These are phyloP conservation scores for Myxozyma monticola DNA, from an alignment of 805 yeast species.

Conservation along the genomic window DNA sequence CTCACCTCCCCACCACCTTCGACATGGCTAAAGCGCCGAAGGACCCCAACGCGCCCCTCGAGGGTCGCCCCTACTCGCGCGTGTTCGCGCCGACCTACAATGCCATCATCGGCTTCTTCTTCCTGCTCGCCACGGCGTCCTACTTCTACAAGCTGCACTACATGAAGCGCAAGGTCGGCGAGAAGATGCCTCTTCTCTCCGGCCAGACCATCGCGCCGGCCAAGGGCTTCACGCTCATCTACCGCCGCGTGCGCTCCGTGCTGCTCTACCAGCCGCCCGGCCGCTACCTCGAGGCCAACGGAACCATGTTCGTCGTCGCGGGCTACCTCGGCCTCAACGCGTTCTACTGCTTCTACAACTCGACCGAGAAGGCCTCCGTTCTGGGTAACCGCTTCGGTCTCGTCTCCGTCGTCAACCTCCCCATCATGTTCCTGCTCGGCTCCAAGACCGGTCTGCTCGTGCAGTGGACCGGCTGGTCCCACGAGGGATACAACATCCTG, in stretches of 20 bases:
- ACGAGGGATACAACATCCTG: constrained; percentile 30
- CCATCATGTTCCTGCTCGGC: constrained; percentile 32
- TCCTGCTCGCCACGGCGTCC: constrained; percentile 22
- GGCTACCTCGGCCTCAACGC: constrained; percentile 27
- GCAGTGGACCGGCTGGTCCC: constrained; percentile 33
- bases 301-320: constrained; percentile 29
- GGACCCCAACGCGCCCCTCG: constrained; percentile 23
- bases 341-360: constrained; percentile 29
- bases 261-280: constrained; percentile 31
- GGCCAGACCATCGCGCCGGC: constrained; percentile 26
- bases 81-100: constrained; percentile 30
- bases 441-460: constrained; percentile 32
- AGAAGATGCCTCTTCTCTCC: constrained; percentile 28
- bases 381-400: constrained; percentile 31
- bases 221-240: constrained; percentile 12
- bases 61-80: constrained; percentile 29
- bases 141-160: constrained; percentile 27
- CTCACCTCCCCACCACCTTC: background rate
- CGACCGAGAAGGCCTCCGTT: constrained; percentile 7
- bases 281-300: constrained; percentile 31
- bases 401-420: constrained; percentile 30
- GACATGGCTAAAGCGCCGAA: constrained; percentile 21
- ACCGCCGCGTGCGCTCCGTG: constrained; percentile 24
- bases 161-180: constrained; percentile 20
- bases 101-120: constrained; percentile 28